These are phyloP conservation scores for Entomortierella parvispora DNA, from an alignment of 192 early-diverging fungal genomes.

Conservation along the genomic window DNA sequence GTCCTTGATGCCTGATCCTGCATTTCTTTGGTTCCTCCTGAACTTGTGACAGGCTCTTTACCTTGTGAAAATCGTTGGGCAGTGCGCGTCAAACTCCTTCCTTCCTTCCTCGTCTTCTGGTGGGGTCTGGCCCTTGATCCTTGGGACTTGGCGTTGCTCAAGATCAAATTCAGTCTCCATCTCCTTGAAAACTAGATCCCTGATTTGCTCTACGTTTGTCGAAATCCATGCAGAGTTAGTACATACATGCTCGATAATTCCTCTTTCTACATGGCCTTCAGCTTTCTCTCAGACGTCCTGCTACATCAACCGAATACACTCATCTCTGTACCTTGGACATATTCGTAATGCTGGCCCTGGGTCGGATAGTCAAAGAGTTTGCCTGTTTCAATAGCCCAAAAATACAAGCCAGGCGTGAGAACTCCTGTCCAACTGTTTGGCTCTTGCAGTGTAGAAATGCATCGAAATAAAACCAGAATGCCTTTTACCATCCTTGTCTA, in stretches of 20 bases:
- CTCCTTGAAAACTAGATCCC: no score
- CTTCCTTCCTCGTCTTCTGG: background rate
- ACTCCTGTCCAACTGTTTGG: no score
- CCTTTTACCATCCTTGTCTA: conserved; percentile 46
- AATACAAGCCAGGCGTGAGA: no score
- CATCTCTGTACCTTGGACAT: conserved; percentile 23
- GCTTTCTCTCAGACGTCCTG: no score
- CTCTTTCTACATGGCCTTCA: no score
- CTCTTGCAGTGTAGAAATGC: no score
- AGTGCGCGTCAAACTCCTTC: no score
- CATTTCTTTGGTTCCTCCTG: no score
- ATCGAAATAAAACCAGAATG: no score
- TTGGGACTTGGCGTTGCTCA: background rate
- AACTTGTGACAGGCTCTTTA: conserved; percentile 1
- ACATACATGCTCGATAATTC: background rate
- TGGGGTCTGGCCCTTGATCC: background rate
- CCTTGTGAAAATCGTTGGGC: background rate
- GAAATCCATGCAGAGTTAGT: background rate
- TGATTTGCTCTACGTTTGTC: background rate
- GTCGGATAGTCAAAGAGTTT: conserved; percentile 27
- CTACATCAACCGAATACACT: background rate
- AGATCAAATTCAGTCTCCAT: no score
- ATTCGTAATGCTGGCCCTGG: conserved; percentile 32
- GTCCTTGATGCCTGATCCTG: no score
- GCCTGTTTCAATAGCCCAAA: conserved; percentile 19